A percentile compares a stretch with the other conserved stretches of the same genome.
These are phyloP conservation scores for Quercus phellos DNA, from an alignment of 331 rosid genomes.

Conservation along the genomic window DNA sequence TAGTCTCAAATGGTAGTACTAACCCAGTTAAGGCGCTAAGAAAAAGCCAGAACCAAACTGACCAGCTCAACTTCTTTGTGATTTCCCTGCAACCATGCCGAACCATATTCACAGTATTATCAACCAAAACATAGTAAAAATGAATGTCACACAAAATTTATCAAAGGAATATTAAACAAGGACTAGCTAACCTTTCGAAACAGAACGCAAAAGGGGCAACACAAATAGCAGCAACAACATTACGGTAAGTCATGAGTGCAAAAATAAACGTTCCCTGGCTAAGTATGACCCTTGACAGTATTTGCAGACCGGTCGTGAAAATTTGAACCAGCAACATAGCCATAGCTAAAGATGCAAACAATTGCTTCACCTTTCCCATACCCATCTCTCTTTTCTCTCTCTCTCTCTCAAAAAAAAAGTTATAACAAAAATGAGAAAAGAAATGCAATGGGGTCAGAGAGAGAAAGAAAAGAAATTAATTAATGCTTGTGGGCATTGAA, in stretches of 20 bases:
- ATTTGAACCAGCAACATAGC: slow-evolving; percentile 37
- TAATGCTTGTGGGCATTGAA: too few species aligned
- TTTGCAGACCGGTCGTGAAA: slow-evolving; percentile 49
- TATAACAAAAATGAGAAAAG: too few species aligned
- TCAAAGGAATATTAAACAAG: background rate
- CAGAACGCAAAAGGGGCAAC: slow-evolving; percentile 65
- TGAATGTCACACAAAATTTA: background rate
- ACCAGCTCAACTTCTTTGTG: slow-evolving; percentile 30
- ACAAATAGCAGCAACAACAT: slow-evolving; percentile 55
- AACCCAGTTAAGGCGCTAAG: slow-evolving; percentile 53
- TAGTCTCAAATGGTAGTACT: background rate
- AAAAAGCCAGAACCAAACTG: slow-evolving; percentile 55
- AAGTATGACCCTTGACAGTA: slow-evolving; percentile 44
- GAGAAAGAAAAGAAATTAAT: too few species aligned
- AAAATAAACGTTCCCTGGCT: slow-evolving; percentile 49
- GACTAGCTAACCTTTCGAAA: slow-evolving; percentile 40
- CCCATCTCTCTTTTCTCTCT: too few species aligned
- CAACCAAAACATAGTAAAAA: background rate
- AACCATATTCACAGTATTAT: background rate
- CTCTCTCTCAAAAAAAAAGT: too few species aligned
- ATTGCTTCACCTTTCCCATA: too few species aligned
- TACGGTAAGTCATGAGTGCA: slow-evolving; percentile 49
- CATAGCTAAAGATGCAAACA: too few species aligned
- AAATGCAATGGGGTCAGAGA: too few species aligned
- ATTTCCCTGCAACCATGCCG: slow-evolving; percentile 32